These are phyloP conservation scores for Suillus fuscotomentosus DNA, from an alignment of 768 basidiomycete genomes.

Conservation along the genomic window DNA sequence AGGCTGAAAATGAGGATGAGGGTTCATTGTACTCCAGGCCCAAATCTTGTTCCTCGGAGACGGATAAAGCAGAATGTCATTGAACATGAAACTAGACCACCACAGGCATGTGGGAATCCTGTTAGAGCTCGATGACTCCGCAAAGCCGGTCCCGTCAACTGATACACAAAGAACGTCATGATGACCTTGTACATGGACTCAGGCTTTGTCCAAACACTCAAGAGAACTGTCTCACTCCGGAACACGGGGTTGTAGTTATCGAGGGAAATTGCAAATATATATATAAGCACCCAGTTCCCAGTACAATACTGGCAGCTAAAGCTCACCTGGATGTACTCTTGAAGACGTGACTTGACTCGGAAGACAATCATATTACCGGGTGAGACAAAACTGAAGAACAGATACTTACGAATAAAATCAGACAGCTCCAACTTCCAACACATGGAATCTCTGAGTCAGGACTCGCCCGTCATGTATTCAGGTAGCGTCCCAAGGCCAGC, in stretches of 20 bases:
- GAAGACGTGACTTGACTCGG: neutral
- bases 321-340: neutral
- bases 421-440: neutral
- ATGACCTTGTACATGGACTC: neutral
- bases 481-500: neutral
- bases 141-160: neutral
- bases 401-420: neutral
- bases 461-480: neutral
- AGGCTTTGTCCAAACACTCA: neutral
- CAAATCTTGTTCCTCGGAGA: neutral
- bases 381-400: neutral
- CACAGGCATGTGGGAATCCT: neutral
- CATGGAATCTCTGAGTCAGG: neutral
- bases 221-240: constrained; percentile 1
- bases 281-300: neutral
- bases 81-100: neutral
- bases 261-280: neutral
- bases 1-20: neutral
- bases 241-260: neutral
- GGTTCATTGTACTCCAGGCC: neutral
- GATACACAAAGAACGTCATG: neutral
- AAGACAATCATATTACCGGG: neutral
- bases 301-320: neutral
- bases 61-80: neutral
- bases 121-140: neutral